Evolutionary conservation across 768 basidiomycete genomes (phyloP).

Genomic region (Lanmaoa rubissima): DNA sequence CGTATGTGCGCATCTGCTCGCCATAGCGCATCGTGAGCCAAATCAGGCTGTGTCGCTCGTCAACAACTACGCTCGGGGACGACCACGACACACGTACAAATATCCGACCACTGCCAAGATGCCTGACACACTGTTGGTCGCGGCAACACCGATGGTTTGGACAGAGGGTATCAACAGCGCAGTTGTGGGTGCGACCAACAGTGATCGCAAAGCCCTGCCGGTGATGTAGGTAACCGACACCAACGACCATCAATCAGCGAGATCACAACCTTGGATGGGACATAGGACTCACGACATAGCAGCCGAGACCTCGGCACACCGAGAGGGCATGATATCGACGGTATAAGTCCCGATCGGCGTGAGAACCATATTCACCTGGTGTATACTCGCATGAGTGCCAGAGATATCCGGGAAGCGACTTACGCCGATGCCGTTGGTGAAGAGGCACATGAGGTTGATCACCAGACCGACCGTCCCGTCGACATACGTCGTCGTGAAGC

Average conservation of each 20-base stretch:
- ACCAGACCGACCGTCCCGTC: constrained; percentile 48
- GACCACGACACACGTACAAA: constrained; percentile 38
- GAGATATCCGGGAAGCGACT: constrained; percentile 11
- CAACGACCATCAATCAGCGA: background rate
- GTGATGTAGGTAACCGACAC: background rate
- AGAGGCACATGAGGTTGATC: constrained; percentile 53
- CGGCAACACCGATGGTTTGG: constrained; percentile 48
- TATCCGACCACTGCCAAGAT: constrained; percentile 49
- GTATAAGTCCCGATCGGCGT: constrained; percentile 55
- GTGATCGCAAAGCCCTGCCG: constrained; percentile 21
- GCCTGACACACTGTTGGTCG: constrained; percentile 48
- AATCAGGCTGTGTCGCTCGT: constrained; percentile 40
- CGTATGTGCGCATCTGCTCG: constrained; percentile 51
- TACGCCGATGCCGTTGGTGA: constrained; percentile 67
- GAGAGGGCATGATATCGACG: constrained; percentile 57
- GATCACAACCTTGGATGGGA: background rate
- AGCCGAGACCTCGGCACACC: constrained; percentile 64
- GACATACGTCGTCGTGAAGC: constrained; percentile 52
- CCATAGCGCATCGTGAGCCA: constrained; percentile 56
- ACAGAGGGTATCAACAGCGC: constrained; percentile 41
- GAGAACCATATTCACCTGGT: constrained; percentile 55
- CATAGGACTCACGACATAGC: constrained; percentile 45
- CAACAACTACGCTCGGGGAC: background rate
- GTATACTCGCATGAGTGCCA: background rate
- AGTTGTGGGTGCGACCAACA: constrained; percentile 16